Evolutionary conservation across 345 rosid genomes (phyloP).

Genomic region (Physaria fendleri): DNA sequence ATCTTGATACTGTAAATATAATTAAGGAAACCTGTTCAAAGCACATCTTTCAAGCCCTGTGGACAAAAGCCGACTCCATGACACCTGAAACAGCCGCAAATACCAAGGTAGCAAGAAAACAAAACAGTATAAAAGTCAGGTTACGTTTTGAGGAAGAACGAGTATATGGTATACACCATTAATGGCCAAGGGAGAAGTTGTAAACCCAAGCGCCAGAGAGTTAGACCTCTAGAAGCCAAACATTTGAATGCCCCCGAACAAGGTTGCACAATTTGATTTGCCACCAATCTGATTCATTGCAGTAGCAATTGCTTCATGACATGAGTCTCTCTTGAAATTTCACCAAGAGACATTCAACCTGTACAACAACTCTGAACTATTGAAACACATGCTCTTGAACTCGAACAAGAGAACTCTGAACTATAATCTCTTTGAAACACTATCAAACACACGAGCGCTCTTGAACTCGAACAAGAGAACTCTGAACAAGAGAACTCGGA

Average conservation of each 20-base stretch:
- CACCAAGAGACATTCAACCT: no score
- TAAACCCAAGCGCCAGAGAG: conserved; percentile 40
- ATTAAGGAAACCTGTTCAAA: conserved; percentile 16
- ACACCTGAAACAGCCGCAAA: conserved; percentile 25
- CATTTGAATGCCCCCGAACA: conserved; percentile 32
- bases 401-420: no score
- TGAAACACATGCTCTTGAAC: no score
- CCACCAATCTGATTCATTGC: no score
- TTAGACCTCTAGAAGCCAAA: conserved; percentile 41
- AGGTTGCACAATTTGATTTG: no score
- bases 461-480: no score
- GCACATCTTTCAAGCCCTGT: conserved; percentile 20
- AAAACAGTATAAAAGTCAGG: not conserved
- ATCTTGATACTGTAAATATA: not conserved
- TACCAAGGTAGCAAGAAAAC: conserved; percentile 5
- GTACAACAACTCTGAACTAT: no score
- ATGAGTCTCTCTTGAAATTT: no score
- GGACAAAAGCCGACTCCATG: conserved; percentile 20
- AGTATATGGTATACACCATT: conserved; percentile 30
- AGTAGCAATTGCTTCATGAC: no score
- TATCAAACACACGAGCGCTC: no score
- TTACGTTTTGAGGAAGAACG: conserved; percentile 13
- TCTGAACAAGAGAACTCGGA: no score
- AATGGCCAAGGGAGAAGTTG: conserved; percentile 16
- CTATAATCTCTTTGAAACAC: no score